Conservation (phyloP, 164 flowering plant genomes). For the Echeveria elegans region DNA sequence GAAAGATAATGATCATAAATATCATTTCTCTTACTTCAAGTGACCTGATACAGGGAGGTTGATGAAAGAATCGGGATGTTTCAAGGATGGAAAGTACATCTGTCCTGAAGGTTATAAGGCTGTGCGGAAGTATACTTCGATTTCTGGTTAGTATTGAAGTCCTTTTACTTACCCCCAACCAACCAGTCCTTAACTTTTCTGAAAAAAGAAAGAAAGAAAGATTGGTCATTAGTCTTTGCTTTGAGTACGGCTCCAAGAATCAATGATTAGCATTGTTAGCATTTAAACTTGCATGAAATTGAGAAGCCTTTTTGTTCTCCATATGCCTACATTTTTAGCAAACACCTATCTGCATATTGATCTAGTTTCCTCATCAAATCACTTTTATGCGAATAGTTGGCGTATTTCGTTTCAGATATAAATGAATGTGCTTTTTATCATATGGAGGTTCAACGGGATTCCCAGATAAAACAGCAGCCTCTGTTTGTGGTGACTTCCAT, state of each 20-base stretch:
- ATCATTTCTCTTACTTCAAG: background rate
- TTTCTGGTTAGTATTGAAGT: constrained; percentile 36
- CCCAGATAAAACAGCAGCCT: constrained; percentile 45
- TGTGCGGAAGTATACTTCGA: constrained; percentile 49
- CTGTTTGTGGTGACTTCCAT: constrained; percentile 66
- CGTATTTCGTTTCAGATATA: constrained; percentile 37
- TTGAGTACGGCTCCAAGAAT: background rate
- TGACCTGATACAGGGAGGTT: constrained; percentile 43
- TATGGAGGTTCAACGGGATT: constrained; percentile 75
- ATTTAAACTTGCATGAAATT: background rate
- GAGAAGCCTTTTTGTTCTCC: background rate
- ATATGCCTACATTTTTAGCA: background rate
- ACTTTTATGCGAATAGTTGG: too few species aligned
- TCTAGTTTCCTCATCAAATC: too few species aligned
- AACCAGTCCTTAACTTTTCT: background rate
- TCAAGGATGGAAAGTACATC: constrained; percentile 34
- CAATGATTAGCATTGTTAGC: too few species aligned
- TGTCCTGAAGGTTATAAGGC: constrained; percentile 84
- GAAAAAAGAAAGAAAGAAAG: too few species aligned
- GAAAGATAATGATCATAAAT: background rate
- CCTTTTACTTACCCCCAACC: too few species aligned
- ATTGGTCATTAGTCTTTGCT: background rate
- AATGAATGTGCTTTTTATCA: constrained; percentile 31
- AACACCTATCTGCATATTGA: too few species aligned
- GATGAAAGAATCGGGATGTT: constrained; percentile 54